Evolutionary conservation across 352 stramenopile genomes (phyloP), one percentile per base, ranked within the genome.

Genomic region (Peronospora destructor): DNA sequence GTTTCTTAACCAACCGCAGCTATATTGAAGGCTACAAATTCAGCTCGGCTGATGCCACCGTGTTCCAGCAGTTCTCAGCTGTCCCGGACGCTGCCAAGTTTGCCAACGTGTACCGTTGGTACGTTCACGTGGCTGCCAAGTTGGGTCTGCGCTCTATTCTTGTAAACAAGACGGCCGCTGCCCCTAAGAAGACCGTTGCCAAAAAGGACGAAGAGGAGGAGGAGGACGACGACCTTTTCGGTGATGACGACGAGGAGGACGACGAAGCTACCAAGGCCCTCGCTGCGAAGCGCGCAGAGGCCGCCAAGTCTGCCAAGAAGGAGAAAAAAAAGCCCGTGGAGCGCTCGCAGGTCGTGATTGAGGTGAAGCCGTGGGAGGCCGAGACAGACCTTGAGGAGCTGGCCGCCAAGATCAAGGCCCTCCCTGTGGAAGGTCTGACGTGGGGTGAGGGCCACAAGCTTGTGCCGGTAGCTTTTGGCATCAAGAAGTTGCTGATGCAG

Each of bases 401-500:
- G 47, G 79, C 71, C 21, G 51, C 39, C 25, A 87, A 87, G 66
- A 88, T 88, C 55, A 88, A 88, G 69, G 73, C 76, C 6, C 51
- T 84, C 6, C 53, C 84, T 25, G 60, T 89, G 17, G 75, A 90
- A 44, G 82, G 82, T 29, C 57, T 93, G 12, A 81, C 52, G 14
- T 93, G 82, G 82, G 82, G 82, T 45, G 75, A 86, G 61, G 73
- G 74, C 49, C 72, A 88, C 68, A 94, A 94, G 59, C 56, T 90
- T 12, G 74, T 88, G 41, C 74, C 79, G 2, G 76, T 94, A 25
- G 83, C 80, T 12, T 93, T 87, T 52, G 82, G 82, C 49, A 88
- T 93, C 58, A 91, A 90, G 61, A 93, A 93, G 68, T 61, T 93
- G 45, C 63, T 91, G 3, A 63, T 93, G 38, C 72, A 84, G 52